Percentiles rank a stretch among this genome's conserved stretches.
Conservation (phyloP, 2,329 filamentous ascomycete genomes). For the Monosporascus ibericus region DNA sequence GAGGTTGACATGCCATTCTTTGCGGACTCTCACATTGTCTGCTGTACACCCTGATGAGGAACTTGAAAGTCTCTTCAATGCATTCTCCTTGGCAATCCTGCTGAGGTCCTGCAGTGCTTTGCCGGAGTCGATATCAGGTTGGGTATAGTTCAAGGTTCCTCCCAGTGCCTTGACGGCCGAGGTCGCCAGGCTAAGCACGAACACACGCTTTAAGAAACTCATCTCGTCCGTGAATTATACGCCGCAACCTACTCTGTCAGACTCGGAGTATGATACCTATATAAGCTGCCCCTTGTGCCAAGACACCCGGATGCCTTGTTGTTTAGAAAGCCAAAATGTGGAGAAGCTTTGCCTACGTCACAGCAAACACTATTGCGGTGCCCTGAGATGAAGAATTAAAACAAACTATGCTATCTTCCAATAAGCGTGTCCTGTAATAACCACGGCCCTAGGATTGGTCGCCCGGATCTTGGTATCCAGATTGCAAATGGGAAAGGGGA, state of each 20-base stretch:
- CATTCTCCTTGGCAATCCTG: slow-evolving; percentile 17
- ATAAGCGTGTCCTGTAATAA: neutral
- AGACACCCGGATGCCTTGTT: no score
- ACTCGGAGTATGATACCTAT: no score
- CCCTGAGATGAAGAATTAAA: no score
- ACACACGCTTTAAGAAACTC: neutral
- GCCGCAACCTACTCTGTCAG: no score
- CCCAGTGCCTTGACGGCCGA: neutral
- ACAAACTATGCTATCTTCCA: neutral
- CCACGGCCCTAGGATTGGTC: neutral
- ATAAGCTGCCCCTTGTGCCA: no score
- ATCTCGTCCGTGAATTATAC: neutral
- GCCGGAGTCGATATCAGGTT: slow-evolving; percentile 22
- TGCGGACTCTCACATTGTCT: slow-evolving; percentile 23
- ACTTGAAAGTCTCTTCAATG: slow-evolving; percentile 16
- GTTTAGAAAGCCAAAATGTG: no score
- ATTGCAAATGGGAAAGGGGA: neutral
- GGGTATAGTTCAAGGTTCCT: slow-evolving; percentile 1
- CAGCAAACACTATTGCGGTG: no score
- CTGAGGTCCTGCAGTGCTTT: slow-evolving; percentile 19
- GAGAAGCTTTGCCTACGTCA: no score
- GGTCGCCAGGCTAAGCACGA: neutral
- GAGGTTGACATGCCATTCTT: slow-evolving; percentile 20
- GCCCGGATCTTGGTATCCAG: neutral
- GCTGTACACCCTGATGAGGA: slow-evolving; percentile 16